Conservation (phyloP, 345 rosid species). For the Anacardium occidentale region DNA sequence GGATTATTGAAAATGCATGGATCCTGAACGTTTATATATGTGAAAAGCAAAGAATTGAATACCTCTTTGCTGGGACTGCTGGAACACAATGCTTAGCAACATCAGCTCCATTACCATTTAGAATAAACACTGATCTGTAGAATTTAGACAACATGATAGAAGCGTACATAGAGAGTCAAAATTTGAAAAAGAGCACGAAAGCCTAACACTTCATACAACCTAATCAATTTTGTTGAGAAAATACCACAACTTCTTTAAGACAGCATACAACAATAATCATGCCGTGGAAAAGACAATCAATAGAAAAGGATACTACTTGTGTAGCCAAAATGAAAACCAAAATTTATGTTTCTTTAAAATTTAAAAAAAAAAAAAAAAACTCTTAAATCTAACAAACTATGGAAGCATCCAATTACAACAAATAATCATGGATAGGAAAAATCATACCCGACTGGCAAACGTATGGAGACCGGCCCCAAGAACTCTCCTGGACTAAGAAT, state of each 20-base stretch:
- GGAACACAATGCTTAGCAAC: constrained; percentile 71
- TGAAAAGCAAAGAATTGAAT: neutral
- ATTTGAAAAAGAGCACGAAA: neutral
- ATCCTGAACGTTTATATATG: too few species aligned
- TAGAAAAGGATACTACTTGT: neutral
- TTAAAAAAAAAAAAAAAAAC: too few species aligned
- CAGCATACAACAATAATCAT: neutral
- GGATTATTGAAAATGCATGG: neutral
- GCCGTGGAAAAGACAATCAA: neutral
- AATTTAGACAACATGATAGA: neutral
- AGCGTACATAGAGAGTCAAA: neutral
- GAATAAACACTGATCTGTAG: constrained; percentile 59
- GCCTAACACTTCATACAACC: neutral
- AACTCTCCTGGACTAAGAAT: constrained; percentile 55
- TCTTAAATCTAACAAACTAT: neutral
- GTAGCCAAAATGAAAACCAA: neutral
- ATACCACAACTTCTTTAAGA: neutral
- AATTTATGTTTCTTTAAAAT: too few species aligned
- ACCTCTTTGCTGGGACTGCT: constrained; percentile 58
- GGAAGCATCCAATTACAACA: neutral
- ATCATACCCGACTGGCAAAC: constrained; percentile 62
- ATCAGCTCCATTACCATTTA: constrained; percentile 67
- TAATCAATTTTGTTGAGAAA: too few species aligned
- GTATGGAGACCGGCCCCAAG: constrained; percentile 46
- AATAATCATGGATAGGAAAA: neutral